These are phyloP conservation scores for Solanum bulbocastanum DNA, from an alignment of 257 asterid species.

Conservation along the genomic window DNA sequence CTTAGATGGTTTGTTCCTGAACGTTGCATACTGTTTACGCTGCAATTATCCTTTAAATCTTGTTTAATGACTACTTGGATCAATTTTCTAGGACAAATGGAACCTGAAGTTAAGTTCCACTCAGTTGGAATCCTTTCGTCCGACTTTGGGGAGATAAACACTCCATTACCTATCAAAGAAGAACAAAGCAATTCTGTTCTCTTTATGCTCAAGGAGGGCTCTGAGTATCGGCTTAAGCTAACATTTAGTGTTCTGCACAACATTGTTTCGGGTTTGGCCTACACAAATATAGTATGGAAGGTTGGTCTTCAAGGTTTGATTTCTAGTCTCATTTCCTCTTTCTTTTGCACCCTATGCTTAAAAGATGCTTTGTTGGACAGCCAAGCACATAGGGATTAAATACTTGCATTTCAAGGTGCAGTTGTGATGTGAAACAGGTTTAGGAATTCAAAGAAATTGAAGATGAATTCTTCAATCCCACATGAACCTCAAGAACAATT, in stretches of 20 bases:
- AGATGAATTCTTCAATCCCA: not conserved
- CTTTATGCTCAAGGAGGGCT: constrained; percentile 57
- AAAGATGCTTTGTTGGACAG: not conserved
- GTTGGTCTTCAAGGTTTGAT: constrained; percentile 53
- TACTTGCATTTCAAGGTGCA: not conserved
- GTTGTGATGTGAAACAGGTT: not conserved
- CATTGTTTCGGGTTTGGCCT: constrained; percentile 67
- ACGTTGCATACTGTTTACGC: not conserved
- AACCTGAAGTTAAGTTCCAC: constrained; percentile 65
- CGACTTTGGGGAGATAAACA: constrained; percentile 53
- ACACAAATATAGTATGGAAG: constrained; percentile 68
- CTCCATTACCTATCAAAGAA: constrained; percentile 49
- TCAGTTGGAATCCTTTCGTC: constrained; percentile 56
- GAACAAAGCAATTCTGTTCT: constrained; percentile 28
- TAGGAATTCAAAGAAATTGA: not conserved
- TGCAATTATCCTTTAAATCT: not conserved
- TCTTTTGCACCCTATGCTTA: not conserved
- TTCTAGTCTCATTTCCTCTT: not conserved
- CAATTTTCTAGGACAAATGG: constrained; percentile 41
- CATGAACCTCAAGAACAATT: not conserved
- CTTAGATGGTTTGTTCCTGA: constrained; percentile 39
- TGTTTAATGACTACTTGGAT: not conserved
- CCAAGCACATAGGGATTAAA: not conserved
- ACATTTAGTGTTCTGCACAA: constrained; percentile 70
- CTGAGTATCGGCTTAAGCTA: constrained; percentile 52